Conservation (phyloP, 2,329 filamentous ascomycete species). For the Clathrospora elynae region DNA sequence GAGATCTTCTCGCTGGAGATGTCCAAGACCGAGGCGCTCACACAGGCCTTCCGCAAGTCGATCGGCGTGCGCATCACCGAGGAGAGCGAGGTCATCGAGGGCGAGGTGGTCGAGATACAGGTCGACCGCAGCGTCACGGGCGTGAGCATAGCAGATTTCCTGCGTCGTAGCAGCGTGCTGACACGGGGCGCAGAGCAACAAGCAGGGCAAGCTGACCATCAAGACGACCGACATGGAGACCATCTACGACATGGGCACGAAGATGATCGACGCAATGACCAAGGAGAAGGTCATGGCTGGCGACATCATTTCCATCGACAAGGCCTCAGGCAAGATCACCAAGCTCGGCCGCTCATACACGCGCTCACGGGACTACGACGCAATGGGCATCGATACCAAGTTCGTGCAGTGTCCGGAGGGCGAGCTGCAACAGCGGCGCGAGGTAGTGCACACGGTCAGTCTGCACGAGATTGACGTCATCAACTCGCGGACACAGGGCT, state of each 20-base stretch:
- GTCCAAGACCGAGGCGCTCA: constrained; percentile 98
- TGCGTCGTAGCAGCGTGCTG: constrained; percentile 11
- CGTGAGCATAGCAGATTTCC: constrained; percentile 47
- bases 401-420: constrained; percentile 97
- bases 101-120: constrained; percentile 98
- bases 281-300: constrained; percentile 99
- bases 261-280: constrained; percentile 99
- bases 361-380: constrained; percentile 95
- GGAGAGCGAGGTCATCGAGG: constrained; percentile 98
- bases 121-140: constrained; percentile 97
- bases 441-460: constrained; percentile 95
- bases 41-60: constrained; percentile 97
- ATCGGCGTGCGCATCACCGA: constrained; percentile 98
- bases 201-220: constrained; percentile 98
- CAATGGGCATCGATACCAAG: constrained; percentile 97
- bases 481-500: constrained; percentile 98
- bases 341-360: constrained; percentile 96
- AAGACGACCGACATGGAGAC: constrained; percentile 99
- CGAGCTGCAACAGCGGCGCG: constrained; percentile 94
- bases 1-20: constrained; percentile 99
- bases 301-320: constrained; percentile 98
- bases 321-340: constrained; percentile 96
- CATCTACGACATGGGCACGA: constrained; percentile 98
- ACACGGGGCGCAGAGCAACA: constrained; percentile 67
- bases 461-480: constrained; percentile 99